Evolutionary conservation across 2,329 filamentous ascomycete genomes (phyloP).

Genomic region (Penicillium digitatum): DNA sequence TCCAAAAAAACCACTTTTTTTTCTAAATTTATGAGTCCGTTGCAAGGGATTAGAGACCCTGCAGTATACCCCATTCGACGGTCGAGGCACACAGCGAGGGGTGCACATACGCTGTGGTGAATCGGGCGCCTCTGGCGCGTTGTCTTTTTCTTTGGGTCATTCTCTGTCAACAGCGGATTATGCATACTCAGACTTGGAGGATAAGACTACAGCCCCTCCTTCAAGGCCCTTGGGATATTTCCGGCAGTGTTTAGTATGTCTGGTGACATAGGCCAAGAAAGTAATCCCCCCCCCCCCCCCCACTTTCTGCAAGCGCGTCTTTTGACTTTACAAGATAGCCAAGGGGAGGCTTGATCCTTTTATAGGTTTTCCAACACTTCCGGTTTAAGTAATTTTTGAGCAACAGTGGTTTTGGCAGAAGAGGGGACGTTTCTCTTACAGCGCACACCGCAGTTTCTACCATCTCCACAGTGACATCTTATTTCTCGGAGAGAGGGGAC

Average conservation of each 20-base stretch:
- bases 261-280: conserved; percentile 28
- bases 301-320: conserved; percentile 25
- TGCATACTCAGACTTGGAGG: background rate
- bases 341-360: conserved; percentile 20
- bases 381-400: background rate
- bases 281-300: conserved; percentile 19
- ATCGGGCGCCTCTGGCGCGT: conserved; percentile 5
- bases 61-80: conserved; percentile 12
- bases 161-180: background rate
- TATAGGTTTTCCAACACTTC: background rate
- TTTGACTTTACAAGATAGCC: background rate
- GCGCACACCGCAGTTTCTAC: conserved; percentile 21
- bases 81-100: conserved; percentile 14
- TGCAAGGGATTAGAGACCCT: conserved; percentile 23
- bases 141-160: background rate
- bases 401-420: background rate
- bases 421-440: conserved; percentile 4
- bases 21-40: conserved; percentile 1
- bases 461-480: background rate
- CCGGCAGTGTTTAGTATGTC: background rate
- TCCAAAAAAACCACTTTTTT: too few relatives aligned
- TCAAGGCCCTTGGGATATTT: background rate
- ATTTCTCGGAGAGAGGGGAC: background rate
- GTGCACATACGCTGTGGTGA: conserved; percentile 5
- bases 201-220: background rate